Percentiles rank a stretch among this genome's conserved stretches.
These are phyloP conservation scores for Metschnikowia drakensbergensis DNA, from an alignment of 805 yeast genomes.

Conservation along the genomic window DNA sequence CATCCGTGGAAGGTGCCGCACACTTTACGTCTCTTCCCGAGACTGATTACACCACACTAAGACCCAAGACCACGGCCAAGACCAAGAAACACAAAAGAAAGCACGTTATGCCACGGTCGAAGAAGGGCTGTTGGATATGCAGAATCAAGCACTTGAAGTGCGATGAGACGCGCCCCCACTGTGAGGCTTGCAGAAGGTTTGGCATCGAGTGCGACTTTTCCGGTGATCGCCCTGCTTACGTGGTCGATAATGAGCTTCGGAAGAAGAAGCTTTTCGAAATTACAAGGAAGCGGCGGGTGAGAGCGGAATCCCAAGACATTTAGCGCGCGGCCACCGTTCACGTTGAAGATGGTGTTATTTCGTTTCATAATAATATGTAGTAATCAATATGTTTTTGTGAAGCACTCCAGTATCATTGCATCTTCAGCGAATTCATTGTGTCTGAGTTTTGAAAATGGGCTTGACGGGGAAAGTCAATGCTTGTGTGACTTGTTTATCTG, in stretches of 20 bases:
- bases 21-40: not conserved
- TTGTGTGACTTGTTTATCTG: not conserved
- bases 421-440: too few species aligned
- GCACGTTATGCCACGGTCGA: slow-evolving; percentile 38
- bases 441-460: too few species aligned
- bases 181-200: slow-evolving; percentile 36
- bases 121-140: slow-evolving; percentile 46
- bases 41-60: not conserved
- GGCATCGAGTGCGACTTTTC: slow-evolving; percentile 43
- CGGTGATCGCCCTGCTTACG: slow-evolving; percentile 36
- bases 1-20: not conserved
- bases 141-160: slow-evolving; percentile 44
- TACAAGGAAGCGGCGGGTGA: slow-evolving; percentile 13
- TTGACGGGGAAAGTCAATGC: not conserved
- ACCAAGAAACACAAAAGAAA: slow-evolving; percentile 38
- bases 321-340: not conserved
- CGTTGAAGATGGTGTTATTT: not conserved
- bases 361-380: not conserved
- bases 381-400: not conserved
- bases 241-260: slow-evolving; percentile 31
- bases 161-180: slow-evolving; percentile 37
- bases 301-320: not conserved
- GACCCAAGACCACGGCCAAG: not conserved
- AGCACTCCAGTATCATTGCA: too few species aligned
- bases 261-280: slow-evolving; percentile 33